Base-by-base conservation (phyloP, 2,329 filamentous ascomycete species). In the Purpureocillium takamizusanense region DNA sequence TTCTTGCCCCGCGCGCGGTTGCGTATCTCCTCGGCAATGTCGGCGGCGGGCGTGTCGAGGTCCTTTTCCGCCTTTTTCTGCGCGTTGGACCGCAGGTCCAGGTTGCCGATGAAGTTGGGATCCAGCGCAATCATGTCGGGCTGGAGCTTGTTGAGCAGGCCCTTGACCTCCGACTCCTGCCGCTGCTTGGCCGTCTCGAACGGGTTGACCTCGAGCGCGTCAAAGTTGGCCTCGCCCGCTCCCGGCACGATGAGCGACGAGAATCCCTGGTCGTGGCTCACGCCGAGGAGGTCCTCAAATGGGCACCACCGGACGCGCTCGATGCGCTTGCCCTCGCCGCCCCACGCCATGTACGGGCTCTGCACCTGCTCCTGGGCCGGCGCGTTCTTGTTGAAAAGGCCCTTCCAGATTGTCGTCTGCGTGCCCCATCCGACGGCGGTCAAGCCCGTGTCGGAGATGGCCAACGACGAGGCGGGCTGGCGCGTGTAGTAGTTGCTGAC, bases 81-180 rank as follows among this genome's bases (percentile, higher is more conserved):
- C 65, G 85, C 74, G 43, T 89, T 79, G 28, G 83, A 86, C 36
- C 85, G 76, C 41, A 88, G 69, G 57, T 98, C 89, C 25, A 98
- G 71, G 49, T 81, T 86, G 39, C 92, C 92, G 51, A 98, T 78
- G 56, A 88, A 94, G 61, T 92, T 84, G 49, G 92, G 90, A 56
- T 98, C 83, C 16, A 98, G 70, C 2, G 87, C 86, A 46, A 98
- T 98, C 87, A 97, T 98, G 56, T 95, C 90, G 4, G 92, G 90
- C 53, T 89, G 80, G 35, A 98, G 72, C 68, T 98, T 98, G 71
- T 94, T 94, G 51, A 98, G 77, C 46, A 98, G 72, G 11, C 76
- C 72, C 67, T 85, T 87, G 59, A 98, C 88, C 62, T 98, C 92
- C 36, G 76, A 74, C 63, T 98, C 92, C 61, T 94, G 89, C 52